Evolutionary conservation across 176 grass and related monocot genomes (phyloP), one percentile per base, ranked within the genome.

Genomic region (Melocanna baccifera): DNA sequence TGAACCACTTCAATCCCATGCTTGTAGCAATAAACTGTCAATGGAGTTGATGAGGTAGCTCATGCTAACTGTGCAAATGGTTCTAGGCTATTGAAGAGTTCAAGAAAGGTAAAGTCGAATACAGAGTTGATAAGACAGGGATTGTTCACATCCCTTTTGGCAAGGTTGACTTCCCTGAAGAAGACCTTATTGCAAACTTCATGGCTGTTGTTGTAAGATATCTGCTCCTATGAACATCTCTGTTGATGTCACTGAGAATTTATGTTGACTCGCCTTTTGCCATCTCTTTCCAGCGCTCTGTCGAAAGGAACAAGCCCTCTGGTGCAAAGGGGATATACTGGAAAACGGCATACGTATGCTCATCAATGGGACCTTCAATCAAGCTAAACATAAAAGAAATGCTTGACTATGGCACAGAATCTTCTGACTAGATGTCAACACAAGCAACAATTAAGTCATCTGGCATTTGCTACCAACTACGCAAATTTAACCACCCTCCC

Each of bases 91-190:
- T 99, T 41, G 88, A 94, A 75, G 97, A 99, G 64, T 99, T 99
- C 79, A 99, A 96, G 90, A 96, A 92, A 88, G 97, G 97, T 45
- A 99, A 96, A 90, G 97, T 99, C 19, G 97, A 99, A 89, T 99
- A 91, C 84, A 91, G 97, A 84, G 93, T 94, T 47, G 97, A 99
- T 62, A 99, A 99, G 85, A 88, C 97, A 20, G 93, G 97, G 77
- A 96, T 96, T 68, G 93, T 92, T 36, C 97, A 99, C 85, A 81
- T 99, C 67, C 91, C 94, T 63, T 96, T 94, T 43, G 97, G 97
- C 63, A 96, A 96, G 89, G 86, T 81, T 83, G 86, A 92, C 71
- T 96, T 99, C 83, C 75, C 93, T 36, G 93, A 99, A 3, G 89
- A 99, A 89, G 93, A 96, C 73, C 97, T 99, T 79, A 89, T 91